Base-by-base conservation (phyloP, 352 stramenopile species). In the Phytophthora citricola region DNA sequence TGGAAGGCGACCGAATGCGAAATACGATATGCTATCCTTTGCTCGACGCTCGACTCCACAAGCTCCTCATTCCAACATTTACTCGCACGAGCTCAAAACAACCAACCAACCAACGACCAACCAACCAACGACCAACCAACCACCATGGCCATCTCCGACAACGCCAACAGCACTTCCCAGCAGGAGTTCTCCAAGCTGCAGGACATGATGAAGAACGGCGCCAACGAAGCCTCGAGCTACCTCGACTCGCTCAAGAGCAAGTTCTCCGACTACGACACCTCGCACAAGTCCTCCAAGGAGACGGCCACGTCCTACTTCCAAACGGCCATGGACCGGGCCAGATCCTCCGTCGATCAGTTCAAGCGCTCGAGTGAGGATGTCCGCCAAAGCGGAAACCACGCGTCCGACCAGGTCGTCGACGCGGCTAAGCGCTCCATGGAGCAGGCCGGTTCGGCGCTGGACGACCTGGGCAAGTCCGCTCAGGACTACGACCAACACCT, bases 161-260 rank as follows among this genome's bases (percentile, higher is more conserved):
- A 69, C 9, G 50, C 24, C 32, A 27, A 36, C 17, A 63, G 11
- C 48, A 71, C 40, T 49, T 61, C 58, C 11, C 70, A 78, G 40
- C 58, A 79, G 48, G 70, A 85, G 34, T 53, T 71, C 43, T 49
- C 61, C 41, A 80, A 77, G 61, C 67, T 85, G 14, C 70, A 80
- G 22, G 58, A 73, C 5, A 54, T 77, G 47, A 68, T 84, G 50
- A 50, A 73, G 32, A 66, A 67, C 31, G 64, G 70, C 15, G 55
- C 69, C 10, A 52, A 58, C 5, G 71, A 81, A 45, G 69, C 73
- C 0, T 40, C 67, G 0, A 60, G 43, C 34, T 84, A 84, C 60
- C 57, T 79, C 15, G 58, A 73, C 44, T 77, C 66, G 22, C 70
- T 85, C 51, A 79, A 75, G 62, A 61, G 32, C 54, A 79, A 79